These are phyloP conservation scores for Aegle marmelos DNA, from an alignment of 345 rosid genomes.

Conservation along the genomic window DNA sequence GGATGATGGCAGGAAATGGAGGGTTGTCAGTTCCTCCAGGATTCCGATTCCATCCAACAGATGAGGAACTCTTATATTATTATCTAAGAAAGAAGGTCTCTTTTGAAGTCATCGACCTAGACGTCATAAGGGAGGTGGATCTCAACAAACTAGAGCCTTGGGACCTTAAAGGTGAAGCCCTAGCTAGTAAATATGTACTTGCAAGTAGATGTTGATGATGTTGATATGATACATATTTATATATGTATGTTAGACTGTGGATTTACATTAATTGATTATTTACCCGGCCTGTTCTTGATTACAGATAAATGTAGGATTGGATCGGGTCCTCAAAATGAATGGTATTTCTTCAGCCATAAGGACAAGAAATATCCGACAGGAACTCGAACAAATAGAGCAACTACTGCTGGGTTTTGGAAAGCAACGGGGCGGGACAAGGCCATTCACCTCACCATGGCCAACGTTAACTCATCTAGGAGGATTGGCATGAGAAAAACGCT, in stretches of 20 bases:
- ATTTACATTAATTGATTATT: no score
- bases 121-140: constrained; percentile 92
- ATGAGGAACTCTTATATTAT: constrained; percentile 91
- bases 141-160: constrained; percentile 99
- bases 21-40: constrained; percentile 91
- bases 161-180: constrained; percentile 82
- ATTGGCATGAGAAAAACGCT: constrained; percentile 98
- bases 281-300: background rate
- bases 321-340: constrained; percentile 92
- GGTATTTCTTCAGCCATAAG: constrained; percentile 99
- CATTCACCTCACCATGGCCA: constrained; percentile 49
- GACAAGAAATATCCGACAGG: constrained; percentile 99
- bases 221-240: no score
- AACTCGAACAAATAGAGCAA: constrained; percentile 93
- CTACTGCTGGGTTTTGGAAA: constrained; percentile 97
- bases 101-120: constrained; percentile 89
- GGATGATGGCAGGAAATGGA: constrained; percentile 65
- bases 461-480: constrained; percentile 43
- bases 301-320: constrained; percentile 92
- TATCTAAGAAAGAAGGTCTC: constrained; percentile 95
- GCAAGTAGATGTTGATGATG: no score
- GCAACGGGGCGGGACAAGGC: constrained; percentile 99
- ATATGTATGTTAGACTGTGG: no score
- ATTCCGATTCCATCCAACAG: constrained; percentile 93
- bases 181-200: background rate